A percentile compares a stretch with the other conserved stretches of the same genome.
Evolutionary conservation across 2,329 filamentous ascomycete species (phyloP).

Genomic region (Claviceps citrina): DNA sequence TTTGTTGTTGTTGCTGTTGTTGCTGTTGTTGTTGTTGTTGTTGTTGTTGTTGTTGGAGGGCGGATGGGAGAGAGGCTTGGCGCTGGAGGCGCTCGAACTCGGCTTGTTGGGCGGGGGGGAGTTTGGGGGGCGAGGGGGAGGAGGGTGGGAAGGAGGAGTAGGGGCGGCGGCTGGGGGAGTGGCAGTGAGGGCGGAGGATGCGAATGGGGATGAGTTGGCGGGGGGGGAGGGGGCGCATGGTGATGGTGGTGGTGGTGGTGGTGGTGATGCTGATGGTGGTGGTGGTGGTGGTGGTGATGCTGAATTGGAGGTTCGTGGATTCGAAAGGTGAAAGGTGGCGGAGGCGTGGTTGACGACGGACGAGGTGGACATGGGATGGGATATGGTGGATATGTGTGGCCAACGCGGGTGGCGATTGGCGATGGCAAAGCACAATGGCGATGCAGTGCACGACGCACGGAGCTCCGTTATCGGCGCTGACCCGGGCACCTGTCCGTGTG

Average conservation of each 20-base stretch:
- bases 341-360: too few relatives aligned
- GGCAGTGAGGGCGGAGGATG: neutral
- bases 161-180: slow-evolving; percentile 10
- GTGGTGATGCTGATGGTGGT: neutral
- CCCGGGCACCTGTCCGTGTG: too few relatives aligned
- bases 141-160: slow-evolving; percentile 31
- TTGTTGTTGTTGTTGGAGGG: slow-evolving; percentile 18
- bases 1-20: too few relatives aligned
- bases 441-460: too few relatives aligned
- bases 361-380: too few relatives aligned
- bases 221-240: neutral
- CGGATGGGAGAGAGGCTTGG: slow-evolving; percentile 31
- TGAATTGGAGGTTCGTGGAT: too few relatives aligned
- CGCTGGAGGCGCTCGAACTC: slow-evolving; percentile 78
- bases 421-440: too few relatives aligned
- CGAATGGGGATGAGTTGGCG: neutral
- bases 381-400: too few relatives aligned
- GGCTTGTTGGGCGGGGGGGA: slow-evolving; percentile 78
- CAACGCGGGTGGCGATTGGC: too few relatives aligned
- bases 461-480: too few relatives aligned
- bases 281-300: too few relatives aligned
- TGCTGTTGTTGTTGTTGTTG: neutral
- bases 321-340: too few relatives aligned
- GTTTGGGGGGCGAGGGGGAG: slow-evolving; percentile 63
- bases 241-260: neutral